A percentile compares a stretch with the other conserved stretches of the same genome.
Evolutionary conservation across 169 alveolate genomes (phyloP).

Genomic region (Theileria equi): DNA sequence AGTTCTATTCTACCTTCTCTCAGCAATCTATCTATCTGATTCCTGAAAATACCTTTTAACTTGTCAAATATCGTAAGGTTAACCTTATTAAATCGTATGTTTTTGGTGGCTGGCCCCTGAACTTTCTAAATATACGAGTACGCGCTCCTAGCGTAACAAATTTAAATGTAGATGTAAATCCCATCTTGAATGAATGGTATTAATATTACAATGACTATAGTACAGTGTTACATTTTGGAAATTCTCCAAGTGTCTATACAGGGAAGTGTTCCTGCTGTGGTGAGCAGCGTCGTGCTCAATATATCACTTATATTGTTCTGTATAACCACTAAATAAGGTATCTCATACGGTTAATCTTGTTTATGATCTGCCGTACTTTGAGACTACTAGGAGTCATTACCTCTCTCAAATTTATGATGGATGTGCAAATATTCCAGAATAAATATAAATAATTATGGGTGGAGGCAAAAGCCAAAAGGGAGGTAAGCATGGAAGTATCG

Average conservation of each 20-base stretch:
- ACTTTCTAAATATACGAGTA: slow-evolving; percentile 72
- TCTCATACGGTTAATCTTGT: no score
- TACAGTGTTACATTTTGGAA: no score
- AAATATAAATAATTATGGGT: slow-evolving; percentile 54
- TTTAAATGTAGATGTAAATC: slow-evolving; percentile 71
- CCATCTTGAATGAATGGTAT: slow-evolving; percentile 59
- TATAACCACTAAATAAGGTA: no score
- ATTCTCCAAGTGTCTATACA: no score
- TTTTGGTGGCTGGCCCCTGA: slow-evolving; percentile 80
- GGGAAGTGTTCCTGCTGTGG: no score
- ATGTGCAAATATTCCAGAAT: no score
- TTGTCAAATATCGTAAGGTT: not conserved
- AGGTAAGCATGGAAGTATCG: slow-evolving; percentile 63
- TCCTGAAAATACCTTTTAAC: slow-evolving; percentile 50
- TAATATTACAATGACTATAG: no score
- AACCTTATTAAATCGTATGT: slow-evolving; percentile 81
- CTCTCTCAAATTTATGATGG: no score
- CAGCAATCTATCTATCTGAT: slow-evolving; percentile 74
- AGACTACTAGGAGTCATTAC: no score
- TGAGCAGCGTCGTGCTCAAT: no score
- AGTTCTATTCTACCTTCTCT: slow-evolving; percentile 79
- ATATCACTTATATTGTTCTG: no score
- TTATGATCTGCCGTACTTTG: no score
- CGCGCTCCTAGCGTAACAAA: slow-evolving; percentile 76
- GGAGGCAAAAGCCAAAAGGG: slow-evolving; percentile 67